Evolutionary conservation across 2,329 filamentous ascomycete species (phyloP).

Genomic region (Penicillium brasilianum): DNA sequence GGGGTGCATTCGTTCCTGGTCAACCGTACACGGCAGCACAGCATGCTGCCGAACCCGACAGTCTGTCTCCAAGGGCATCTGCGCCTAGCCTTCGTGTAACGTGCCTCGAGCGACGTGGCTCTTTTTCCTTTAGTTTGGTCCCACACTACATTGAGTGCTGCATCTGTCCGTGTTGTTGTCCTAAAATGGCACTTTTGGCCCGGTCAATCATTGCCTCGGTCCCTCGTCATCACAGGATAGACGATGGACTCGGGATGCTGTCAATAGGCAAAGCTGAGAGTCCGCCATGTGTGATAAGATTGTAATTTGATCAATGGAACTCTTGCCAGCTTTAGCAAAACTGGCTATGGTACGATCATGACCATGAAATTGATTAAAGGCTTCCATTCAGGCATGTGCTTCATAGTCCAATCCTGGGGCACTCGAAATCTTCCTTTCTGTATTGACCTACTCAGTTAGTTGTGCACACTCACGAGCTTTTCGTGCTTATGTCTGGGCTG

Average conservation of each 20-base stretch:
- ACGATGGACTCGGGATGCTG: not conserved
- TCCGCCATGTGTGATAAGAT: not conserved
- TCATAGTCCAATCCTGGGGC: too few species aligned
- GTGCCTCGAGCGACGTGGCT: not conserved
- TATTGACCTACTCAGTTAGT: too few species aligned
- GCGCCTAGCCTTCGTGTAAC: slow-evolving; percentile 1
- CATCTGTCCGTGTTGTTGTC: not conserved
- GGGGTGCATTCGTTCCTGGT: not conserved
- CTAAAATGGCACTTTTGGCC: not conserved
- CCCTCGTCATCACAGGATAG: not conserved
- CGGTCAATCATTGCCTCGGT: not conserved
- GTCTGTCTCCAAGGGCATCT: not conserved
- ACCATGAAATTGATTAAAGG: not conserved
- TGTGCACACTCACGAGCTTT: too few species aligned
- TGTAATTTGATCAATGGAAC: not conserved
- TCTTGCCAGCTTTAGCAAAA: too few species aligned
- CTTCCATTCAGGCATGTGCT: not conserved
- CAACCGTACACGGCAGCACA: not conserved
- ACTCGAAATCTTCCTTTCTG: too few species aligned
- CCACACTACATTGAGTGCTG: not conserved
- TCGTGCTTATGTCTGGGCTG: too few species aligned
- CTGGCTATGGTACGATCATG: too few species aligned
- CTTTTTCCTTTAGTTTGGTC: not conserved
- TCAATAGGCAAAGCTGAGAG: not conserved
- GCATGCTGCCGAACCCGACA: not conserved